Evolutionary conservation across 257 asterid species (phyloP).

Genomic region (Solanum tarapatanum): DNA sequence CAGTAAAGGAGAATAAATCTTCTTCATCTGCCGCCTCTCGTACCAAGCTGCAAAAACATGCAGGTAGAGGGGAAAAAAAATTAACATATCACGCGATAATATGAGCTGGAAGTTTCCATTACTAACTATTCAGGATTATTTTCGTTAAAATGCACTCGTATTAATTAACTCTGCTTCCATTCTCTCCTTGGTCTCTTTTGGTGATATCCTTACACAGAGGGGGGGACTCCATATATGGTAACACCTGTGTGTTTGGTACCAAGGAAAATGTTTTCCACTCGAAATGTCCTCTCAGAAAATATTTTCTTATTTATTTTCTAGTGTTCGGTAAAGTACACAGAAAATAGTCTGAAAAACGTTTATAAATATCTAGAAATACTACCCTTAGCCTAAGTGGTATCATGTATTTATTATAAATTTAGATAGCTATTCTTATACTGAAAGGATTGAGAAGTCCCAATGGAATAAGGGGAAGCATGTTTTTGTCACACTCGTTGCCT

Average conservation of each 20-base stretch:
- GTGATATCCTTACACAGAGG: not conserved
- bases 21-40: constrained; percentile 84
- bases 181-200: not conserved
- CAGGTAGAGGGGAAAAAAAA: not conserved
- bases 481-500: constrained; percentile 6
- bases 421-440: not conserved
- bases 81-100: not conserved
- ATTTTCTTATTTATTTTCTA: not conserved
- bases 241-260: not conserved
- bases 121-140: not conserved
- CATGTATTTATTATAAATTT: not conserved
- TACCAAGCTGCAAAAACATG: constrained; percentile 66
- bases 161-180: not conserved
- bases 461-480: constrained; percentile 4
- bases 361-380: not conserved
- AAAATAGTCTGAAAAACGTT: not conserved
- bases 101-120: not conserved
- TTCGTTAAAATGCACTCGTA: not conserved
- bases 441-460: not conserved
- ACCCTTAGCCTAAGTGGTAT: not conserved
- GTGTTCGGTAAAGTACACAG: not conserved
- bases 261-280: not conserved
- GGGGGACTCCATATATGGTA: not conserved
- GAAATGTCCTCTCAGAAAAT: not conserved
- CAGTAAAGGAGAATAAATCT: constrained; percentile 84